Evolutionary conservation across 2,329 filamentous ascomycete genomes (phyloP), one percentile per base, ranked within the genome.

Genomic region (Aureobasidium namibiae): DNA sequence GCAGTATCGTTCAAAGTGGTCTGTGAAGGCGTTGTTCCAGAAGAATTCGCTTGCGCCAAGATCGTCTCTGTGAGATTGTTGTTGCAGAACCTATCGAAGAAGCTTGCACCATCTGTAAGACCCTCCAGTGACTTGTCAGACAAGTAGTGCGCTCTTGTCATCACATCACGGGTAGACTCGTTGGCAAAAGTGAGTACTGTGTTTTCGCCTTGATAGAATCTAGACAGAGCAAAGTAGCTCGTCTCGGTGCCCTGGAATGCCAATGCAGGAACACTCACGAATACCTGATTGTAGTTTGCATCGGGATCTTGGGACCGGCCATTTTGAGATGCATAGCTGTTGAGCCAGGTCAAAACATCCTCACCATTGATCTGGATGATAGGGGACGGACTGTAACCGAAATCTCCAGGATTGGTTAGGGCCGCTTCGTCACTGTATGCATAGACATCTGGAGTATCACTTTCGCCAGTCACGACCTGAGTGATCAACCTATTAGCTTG

Each of bases 61-160:
- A 59, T 33, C 21, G 18, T 52, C 14, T 42, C 36, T 6, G 56
- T 46, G 10, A 59, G 29, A 42, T 59, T 39, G 2, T 46, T 41
- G n/a, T 33, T 65, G 58, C 69, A 70, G 59, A 76, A 77, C 39
- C 67, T 69, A 13, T 70, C 46, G 54, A 75, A 78, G 61, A 78
- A 75, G 1, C 70, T 63, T 11, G 67, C 61, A 0, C 76, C 77
- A 60, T 70, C 72, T 23, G 69, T 65, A 36, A 76, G 68, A 46
- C 68, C 67, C 46, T 65, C 65, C 61, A 77, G 72, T 61, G 71
- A 63, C 8, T 60, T 61, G 50, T 67, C 61, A 1, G 29, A 24
- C 39, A 46, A 23, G 8, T 26, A 24, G 8, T 45, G 39, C n/a
- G 53, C 72, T n/a, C 70, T 21, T 11, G 72, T 73, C 53, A 67